Base-by-base conservation (phyloP, 2,329 filamentous ascomycete genomes). In the Phialophora chinensis region DNA sequence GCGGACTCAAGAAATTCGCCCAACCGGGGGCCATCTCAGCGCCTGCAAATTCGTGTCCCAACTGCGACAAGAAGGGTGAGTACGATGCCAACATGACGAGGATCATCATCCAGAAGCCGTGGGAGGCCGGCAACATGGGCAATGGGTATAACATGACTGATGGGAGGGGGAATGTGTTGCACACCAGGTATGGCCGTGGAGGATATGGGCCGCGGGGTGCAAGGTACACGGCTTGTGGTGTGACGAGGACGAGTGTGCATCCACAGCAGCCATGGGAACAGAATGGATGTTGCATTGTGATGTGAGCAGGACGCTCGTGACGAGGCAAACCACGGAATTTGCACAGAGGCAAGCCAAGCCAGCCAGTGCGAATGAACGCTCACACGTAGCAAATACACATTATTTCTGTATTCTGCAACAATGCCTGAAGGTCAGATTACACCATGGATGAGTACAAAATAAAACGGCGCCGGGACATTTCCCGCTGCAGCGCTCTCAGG, bases 11-110 rank as follows among this genome's bases (percentile, higher is more conserved):
- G 20, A 50, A 31, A 54, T 44, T 65, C 4, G 62, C 55, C 3
- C 42, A 67, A 38, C 65, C 65, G 14, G 62, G 29, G 54, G 70
- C 23, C 64, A 57, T 60, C 33, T 62, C 65, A 10, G 75, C 75
- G 7, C 66, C 71, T 5, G 66, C 72, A 3, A 67, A 70, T 6
- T 67, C 68, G 0, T 79, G 77, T 65, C 77, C 77, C 4, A 69
- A 71, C 23, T 77, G 75, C 67, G 73, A 77, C 57, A 61, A 72
- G 60, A 71, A 72, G 42, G 75, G 71, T 8, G 68, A 74, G 10
- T 78, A 78, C 63, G 75, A 78, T 64, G 69, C 73, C 2, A 74
- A 76, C 49, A 60, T 66, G 50, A 73, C 72, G 4, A 66, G 76
- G 35, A 72, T 78, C 59, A 69, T 77, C 25, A 27, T 73, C 5